A percentile compares a stretch with the other conserved stretches of the same genome.
phyloP scores from a whole-genome alignment of 2,329 filamentous ascomycete genomes.

The Aspergillus fischeri region DNA sequence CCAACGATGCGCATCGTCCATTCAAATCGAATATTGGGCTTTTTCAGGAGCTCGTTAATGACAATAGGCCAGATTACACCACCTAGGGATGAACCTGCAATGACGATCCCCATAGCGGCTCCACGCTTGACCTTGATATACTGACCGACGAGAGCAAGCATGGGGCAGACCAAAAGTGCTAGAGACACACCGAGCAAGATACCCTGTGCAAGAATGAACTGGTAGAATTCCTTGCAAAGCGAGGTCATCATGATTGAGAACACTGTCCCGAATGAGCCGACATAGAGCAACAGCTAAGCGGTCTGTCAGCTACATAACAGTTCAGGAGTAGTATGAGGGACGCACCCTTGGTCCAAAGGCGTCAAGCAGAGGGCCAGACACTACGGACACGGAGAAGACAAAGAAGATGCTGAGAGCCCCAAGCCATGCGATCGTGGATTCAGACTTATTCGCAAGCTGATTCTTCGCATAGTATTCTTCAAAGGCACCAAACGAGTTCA shows the following conservation, averaged over 20 bases:
- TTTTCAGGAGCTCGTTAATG: conserved; percentile 27
- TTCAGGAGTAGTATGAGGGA: background rate
- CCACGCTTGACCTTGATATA: conserved; percentile 27
- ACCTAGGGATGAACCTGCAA: conserved; percentile 32
- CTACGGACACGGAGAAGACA: conserved; percentile 25
- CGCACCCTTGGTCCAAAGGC: conserved; percentile 27
- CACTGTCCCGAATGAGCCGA: conserved; percentile 24
- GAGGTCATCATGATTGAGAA: conserved; percentile 37
- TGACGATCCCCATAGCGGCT: conserved; percentile 29
- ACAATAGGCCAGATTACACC: conserved; percentile 35
- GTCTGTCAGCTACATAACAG: background rate
- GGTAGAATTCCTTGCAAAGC: conserved; percentile 33
- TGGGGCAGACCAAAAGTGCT: conserved; percentile 27
- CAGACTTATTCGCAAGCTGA: conserved; percentile 21
- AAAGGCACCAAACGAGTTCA: conserved; percentile 37
- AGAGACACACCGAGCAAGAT: conserved; percentile 30
- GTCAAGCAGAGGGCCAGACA: conserved; percentile 30
- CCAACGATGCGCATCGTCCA: conserved; percentile 40
- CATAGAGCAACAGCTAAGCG: conserved; percentile 24
- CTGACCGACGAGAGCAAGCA: conserved; percentile 27
- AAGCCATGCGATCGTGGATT: conserved; percentile 33
- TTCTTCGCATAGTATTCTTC: conserved; percentile 28
- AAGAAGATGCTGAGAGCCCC: conserved; percentile 30
- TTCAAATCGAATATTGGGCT: conserved; percentile 22
- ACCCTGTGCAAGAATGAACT: conserved; percentile 39